Base-by-base conservation (phyloP, 306 rosid genomes). In the Corylus avellana region DNA sequence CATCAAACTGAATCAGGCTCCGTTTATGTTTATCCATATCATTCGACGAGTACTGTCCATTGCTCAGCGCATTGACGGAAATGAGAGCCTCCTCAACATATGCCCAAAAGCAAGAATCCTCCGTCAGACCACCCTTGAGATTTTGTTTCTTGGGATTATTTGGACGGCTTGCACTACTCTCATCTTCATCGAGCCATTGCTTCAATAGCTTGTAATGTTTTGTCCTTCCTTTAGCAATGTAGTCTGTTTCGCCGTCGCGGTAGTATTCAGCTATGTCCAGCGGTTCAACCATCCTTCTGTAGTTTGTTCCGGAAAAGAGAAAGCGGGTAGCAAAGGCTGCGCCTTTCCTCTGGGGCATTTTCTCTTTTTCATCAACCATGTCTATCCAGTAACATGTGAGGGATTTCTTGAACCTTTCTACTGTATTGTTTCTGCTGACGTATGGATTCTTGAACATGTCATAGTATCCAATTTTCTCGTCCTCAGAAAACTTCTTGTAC, bases 61-160 rank as follows among this genome's bases (percentile, higher is more conserved):
- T 61, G 1, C 27, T 69, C 82, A 90, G 20, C 55, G 6, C 1
- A 4, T 76, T 5, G 71, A 87, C 85, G 4, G 44, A 79, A 29
- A 86, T 68, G 9, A 55, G 75, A 59, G 94, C 92, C 70, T 90
- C 93, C 82, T 94, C 98, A 44, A 92, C 96, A 11, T 66, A 64
- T 39, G 88, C 92, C 96, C 96, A 90, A 69, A 94, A 94, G 81
- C 94, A 89, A n/a, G 97, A 90, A 84, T 90, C 97, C 39, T 84
- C 46, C 2, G 89, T 94, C 56, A 90, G 82, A 77, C 73, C 76
- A 22, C 75, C 46, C 12, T 74, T 70, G 69, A 90, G 89, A 6
- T 61, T 72, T 50, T 73, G 59, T 37, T 12, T 83, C 10, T 68
- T 81, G 20, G 8, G 3, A 1, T 18, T 71, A 18, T 53, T 76